These are phyloP conservation scores for Phytopythium mirpurense DNA, from an alignment of 352 stramenopile genomes.

Conservation along the genomic window DNA sequence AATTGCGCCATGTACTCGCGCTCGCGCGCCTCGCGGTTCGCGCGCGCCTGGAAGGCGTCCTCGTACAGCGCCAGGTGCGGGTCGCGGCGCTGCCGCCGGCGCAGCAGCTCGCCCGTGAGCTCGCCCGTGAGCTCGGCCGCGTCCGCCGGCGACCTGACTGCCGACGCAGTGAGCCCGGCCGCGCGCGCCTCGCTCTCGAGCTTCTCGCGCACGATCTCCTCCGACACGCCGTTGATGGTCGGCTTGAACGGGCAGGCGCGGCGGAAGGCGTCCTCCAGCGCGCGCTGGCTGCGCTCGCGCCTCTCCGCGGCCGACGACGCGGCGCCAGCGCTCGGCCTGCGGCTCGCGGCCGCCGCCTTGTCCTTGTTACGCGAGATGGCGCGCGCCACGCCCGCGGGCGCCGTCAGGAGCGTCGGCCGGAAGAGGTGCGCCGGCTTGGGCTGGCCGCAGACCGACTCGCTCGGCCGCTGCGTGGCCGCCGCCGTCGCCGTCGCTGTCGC, in stretches of 20 bases:
- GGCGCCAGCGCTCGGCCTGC: conserved; percentile 7
- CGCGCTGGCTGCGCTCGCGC: conserved; percentile 44
- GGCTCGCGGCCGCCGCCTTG: conserved; percentile 16
- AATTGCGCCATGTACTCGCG: conserved; percentile 58
- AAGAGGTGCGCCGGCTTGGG: conserved; percentile 59
- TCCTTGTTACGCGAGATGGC: conserved; percentile 39
- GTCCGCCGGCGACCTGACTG: not conserved
- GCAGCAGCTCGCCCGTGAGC: conserved; percentile 13
- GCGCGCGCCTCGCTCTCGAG: conserved; percentile 34
- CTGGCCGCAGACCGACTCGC: conserved; percentile 46
- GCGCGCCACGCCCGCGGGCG: conserved; percentile 19
- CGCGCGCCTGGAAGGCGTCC: conserved; percentile 46
- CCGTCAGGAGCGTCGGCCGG: conserved; percentile 52
- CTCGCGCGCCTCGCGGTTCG: conserved; percentile 37
- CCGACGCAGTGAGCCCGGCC: conserved; percentile 1
- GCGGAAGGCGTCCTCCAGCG: conserved; percentile 60
- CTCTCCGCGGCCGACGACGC: no score
- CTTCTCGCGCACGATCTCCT: conserved; percentile 73
- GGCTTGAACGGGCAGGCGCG: conserved; percentile 65
- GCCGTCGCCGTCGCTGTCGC: no score
- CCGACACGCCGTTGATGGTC: conserved; percentile 65
- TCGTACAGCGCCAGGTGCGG: conserved; percentile 69
- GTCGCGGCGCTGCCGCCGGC: conserved; percentile 26
- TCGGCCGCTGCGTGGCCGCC: conserved; percentile 4
- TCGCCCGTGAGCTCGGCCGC: conserved; percentile 15